These are phyloP conservation scores for Colletotrichum sp. DNA, from an alignment of 2,329 filamentous ascomycete species.

Conservation along the genomic window DNA sequence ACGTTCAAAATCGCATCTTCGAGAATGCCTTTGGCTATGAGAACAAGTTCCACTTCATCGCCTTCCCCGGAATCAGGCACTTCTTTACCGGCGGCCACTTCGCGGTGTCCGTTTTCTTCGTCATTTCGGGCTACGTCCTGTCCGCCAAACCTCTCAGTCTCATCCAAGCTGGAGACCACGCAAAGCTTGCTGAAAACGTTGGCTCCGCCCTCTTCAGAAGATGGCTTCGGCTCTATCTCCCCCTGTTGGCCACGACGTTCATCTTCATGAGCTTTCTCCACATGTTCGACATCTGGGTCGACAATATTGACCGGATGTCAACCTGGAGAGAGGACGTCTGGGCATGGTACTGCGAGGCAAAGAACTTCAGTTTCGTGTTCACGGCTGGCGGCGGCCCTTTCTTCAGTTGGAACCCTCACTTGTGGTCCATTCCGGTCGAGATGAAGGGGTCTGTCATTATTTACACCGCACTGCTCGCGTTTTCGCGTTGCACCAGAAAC, in stretches of 20 bases:
- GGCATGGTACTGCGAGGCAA: slow-evolving; percentile 52
- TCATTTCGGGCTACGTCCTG: slow-evolving; percentile 64
- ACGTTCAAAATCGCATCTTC: slow-evolving; percentile 39
- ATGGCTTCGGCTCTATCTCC: slow-evolving; percentile 54
- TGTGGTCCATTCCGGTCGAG: slow-evolving; percentile 70
- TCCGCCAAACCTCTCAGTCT: slow-evolving; percentile 53
- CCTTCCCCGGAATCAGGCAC: slow-evolving; percentile 62
- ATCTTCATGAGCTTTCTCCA: slow-evolving; percentile 42
- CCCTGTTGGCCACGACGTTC: slow-evolving; percentile 60
- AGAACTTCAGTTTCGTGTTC: slow-evolving; percentile 42
- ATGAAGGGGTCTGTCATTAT: slow-evolving; percentile 68
- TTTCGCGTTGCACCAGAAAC: slow-evolving; percentile 35
- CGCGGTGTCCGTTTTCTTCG: slow-evolving; percentile 58
- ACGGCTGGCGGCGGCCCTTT: slow-evolving; percentile 45
- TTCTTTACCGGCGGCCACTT: slow-evolving; percentile 69
- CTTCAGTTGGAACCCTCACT: slow-evolving; percentile 56
- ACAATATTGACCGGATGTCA: slow-evolving; percentile 39
- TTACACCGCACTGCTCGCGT: slow-evolving; percentile 56
- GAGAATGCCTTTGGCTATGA: slow-evolving; percentile 50
- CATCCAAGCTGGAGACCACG: slow-evolving; percentile 47
- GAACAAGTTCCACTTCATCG: slow-evolving; percentile 50
- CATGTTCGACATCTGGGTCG: slow-evolving; percentile 38
- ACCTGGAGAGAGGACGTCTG: slow-evolving; percentile 55
- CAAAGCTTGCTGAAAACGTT: slow-evolving; percentile 47
- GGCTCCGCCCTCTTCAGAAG: slow-evolving; percentile 53